Evolutionary conservation across 768 basidiomycete genomes (phyloP), one percentile per base, ranked within the genome.

Genomic region (Termitomyces heimii): DNA sequence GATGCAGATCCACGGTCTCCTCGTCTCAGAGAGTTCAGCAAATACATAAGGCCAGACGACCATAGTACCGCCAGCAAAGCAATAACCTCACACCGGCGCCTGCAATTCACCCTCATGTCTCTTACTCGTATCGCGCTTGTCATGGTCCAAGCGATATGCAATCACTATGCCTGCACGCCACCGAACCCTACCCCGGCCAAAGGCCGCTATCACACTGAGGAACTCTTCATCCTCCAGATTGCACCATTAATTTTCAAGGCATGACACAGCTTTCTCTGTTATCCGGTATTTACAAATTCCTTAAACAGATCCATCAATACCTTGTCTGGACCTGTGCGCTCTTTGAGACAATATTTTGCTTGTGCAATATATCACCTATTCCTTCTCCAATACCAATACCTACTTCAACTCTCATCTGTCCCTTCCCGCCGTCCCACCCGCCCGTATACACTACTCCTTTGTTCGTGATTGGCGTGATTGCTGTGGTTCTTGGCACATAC

Each of bases 211-310:
- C 74, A 80, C 62, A 75, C 73, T 9, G 68, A 75, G 35, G 74
- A 77, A 59, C 69, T 70, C 24, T 72, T 71, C 58, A 63, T 77
- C 53, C 68, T 82, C 26, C 77, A 79, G 49, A 75, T 82, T 16
- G 80, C 80, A 0, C 78, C 80, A 2, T 54, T 72, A 14, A 65
- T 82, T 9, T 77, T 81, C 66, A 75, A 74, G 70, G 80, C 74
- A 58, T 54, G 59, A 58, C 2, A 37, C 42, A 24, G 0, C n/a
- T 37, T 12, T 10, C n/a, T 46, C 40, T 7, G 26, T 18, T 6
- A 34, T 18, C n/a, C 14, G 20, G 45, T 29, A 9, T 26, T 40
- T 3, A n/a, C 26, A 39, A 24, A 29, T 24, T 5, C 9, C 12
- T 34, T 42, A 14, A 24, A 48, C 40, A 64, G 65, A 61, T 59